Percentiles rank a stretch among this genome's conserved stretches.
These are phyloP conservation scores for Coniella vitis DNA, from an alignment of 2,329 filamentous ascomycete species.

Conservation along the genomic window DNA sequence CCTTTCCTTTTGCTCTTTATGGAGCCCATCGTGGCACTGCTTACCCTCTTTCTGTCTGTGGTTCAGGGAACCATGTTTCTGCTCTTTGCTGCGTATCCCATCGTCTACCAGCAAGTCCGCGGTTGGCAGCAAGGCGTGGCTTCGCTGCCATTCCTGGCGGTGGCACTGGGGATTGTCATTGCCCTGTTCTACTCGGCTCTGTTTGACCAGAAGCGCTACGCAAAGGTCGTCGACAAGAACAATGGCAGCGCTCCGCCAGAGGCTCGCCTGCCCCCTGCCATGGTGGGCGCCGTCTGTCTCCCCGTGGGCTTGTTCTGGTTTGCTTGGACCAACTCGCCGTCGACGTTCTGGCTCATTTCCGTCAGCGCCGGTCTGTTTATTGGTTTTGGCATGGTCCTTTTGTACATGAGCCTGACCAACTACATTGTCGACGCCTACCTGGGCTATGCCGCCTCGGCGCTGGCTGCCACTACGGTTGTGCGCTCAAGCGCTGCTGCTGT, in stretches of 20 bases:
- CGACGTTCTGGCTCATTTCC: constrained; percentile 13
- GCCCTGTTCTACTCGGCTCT: constrained; percentile 37
- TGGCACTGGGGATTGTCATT: constrained; percentile 47
- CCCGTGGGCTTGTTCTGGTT: constrained; percentile 52
- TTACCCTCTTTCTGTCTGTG: constrained; percentile 47
- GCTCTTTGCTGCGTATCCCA: constrained; percentile 35
- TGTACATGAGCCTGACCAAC: constrained; percentile 79
- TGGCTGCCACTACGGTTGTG: constrained; percentile 73
- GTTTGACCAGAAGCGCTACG: constrained; percentile 37
- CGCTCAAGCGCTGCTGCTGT: constrained; percentile 69
- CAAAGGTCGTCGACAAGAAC: constrained; percentile 36
- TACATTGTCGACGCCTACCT: constrained; percentile 75
- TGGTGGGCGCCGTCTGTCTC: constrained; percentile 47
- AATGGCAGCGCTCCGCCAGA: constrained; percentile 53
- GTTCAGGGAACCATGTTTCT: constrained; percentile 32
- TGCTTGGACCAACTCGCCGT: constrained; percentile 45
- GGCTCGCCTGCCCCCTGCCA: constrained; percentile 45
- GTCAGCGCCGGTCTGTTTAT: constrained; percentile 48
- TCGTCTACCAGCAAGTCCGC: constrained; percentile 45
- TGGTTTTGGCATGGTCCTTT: constrained; percentile 60
- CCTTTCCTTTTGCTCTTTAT: constrained; percentile 37
- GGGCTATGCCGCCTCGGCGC: constrained; percentile 73
- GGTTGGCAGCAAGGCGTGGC: constrained; percentile 43
- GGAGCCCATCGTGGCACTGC: constrained; percentile 50
- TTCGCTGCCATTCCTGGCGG: constrained; percentile 49